Evolutionary conservation across 2,329 filamentous ascomycete genomes (phyloP), one percentile per base, ranked within the genome.

Genomic region (Talaromyces albobiverticillius): DNA sequence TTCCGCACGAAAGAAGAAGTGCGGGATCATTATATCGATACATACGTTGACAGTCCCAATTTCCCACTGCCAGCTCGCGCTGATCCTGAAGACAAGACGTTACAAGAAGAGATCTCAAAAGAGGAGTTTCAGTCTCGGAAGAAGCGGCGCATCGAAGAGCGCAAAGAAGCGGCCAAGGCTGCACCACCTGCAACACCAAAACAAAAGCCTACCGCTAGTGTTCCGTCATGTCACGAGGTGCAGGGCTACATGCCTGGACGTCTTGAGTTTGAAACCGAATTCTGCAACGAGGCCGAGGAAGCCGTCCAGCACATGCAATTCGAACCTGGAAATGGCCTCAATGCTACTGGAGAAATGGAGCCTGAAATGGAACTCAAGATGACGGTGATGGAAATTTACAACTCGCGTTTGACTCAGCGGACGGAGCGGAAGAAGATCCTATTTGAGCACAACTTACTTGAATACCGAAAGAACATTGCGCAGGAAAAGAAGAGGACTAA

Each of bases 221-320:
- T 96, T 2, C 94, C 94, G 0, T 88, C 91, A 31, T 99, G 94
- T 71, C 94, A 99, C 76, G 94, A 99, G 72, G 94, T 99, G 34
- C 91, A 96, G 72, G 94, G 94, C 3, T 99, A 95, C 70, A 99
- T 99, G 94, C 94, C 94, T 3, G 94, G 94, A 42, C 90, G 94
- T 38, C 74, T 99, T 60, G 94, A 99, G 67, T 99, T 99, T 60
- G 94, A 99, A 78, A 96, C 90, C 0, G 94, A 99, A 65, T 94
- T 96, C 68, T 89, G 93, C 66, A 99, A 99, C 65, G 94, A 99
- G 65, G 94, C 94, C 1, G 94, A 99, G 75, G 95, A 97, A 73
- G 93, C 93, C 0, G 94, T 99, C 2, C 94, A 99, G 70, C 86
- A 95, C 59, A 97, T 99, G 92, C 89, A 95, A 60, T 99, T 99